phyloP scores from a whole-genome alignment of 2,329 filamentous ascomycete genomes.

The Tympanopsis confertula region DNA sequence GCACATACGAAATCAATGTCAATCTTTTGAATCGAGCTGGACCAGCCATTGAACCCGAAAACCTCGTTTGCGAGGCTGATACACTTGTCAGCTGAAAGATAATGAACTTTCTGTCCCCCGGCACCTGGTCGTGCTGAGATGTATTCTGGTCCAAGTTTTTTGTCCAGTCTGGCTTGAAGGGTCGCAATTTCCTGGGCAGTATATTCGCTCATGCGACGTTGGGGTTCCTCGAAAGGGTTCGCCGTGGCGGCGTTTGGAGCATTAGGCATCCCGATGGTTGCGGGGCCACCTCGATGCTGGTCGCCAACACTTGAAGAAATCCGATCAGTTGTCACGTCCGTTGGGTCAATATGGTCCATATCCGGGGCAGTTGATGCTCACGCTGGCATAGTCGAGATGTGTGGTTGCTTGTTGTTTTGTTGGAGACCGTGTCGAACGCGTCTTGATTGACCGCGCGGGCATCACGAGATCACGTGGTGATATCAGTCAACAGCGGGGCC shows the following conservation, averaged over 20 bases:
- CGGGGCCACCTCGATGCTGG: not conserved
- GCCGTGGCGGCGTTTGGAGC: not conserved
- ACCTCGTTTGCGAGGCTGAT: conserved; percentile 91
- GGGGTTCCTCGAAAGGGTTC: conserved; percentile 73
- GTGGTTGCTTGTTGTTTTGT: not conserved
- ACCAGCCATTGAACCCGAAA: conserved; percentile 97
- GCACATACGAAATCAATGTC: conserved; percentile 69
- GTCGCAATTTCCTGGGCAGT: conserved; percentile 86
- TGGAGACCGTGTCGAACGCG: not conserved
- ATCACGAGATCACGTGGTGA: conserved; percentile 1
- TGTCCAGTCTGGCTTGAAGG: conserved; percentile 74
- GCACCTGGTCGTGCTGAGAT: conserved; percentile 78
- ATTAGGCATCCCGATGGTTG: not conserved
- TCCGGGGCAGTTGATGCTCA: too few relatives aligned
- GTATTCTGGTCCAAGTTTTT: conserved; percentile 90
- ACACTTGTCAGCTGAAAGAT: conserved; percentile 90
- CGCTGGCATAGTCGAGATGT: not conserved
- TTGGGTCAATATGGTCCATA: not conserved
- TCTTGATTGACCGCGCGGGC: not conserved
- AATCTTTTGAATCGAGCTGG: conserved; percentile 85
- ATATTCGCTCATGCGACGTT: conserved; percentile 63
- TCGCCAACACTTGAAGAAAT: not conserved
- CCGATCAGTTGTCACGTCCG: not conserved
- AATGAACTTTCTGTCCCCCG: conserved; percentile 77
- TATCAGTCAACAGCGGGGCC: not conserved